Conservation (phyloP, 2,329 filamentous ascomycete genomes). For the Rugonectria rugulosa region DNA sequence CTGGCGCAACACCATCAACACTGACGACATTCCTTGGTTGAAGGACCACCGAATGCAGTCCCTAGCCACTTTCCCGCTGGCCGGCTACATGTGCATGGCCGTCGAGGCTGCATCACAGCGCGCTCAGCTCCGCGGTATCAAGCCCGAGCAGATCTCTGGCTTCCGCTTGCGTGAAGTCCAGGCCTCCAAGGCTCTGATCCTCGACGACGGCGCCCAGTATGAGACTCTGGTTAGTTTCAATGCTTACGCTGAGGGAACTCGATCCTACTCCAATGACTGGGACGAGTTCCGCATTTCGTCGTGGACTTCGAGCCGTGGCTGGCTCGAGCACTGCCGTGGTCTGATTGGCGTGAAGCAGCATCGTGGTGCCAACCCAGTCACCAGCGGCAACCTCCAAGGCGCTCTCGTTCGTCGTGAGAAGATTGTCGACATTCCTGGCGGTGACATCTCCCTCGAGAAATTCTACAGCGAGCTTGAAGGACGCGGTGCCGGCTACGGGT, state of each 20-base stretch:
- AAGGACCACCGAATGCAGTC: conserved; percentile 66
- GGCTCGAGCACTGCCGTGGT: conserved; percentile 67
- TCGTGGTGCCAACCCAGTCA: conserved; percentile 31
- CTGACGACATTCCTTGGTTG: conserved; percentile 63
- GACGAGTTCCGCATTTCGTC: conserved; percentile 65
- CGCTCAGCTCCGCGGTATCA: conserved; percentile 34
- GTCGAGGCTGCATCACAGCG: conserved; percentile 54
- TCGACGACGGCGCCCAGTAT: conserved; percentile 36
- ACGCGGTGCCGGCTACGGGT: conserved; percentile 38
- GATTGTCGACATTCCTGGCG: background rate
- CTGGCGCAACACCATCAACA: conserved; percentile 57
- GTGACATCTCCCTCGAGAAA: conserved; percentile 18
- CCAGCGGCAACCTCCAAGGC: conserved; percentile 14
- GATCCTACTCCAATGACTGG: conserved; percentile 53
- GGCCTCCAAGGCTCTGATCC: conserved; percentile 37
- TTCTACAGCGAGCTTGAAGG: conserved; percentile 40
- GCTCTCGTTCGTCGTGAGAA: conserved; percentile 21
- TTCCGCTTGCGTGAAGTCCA: conserved; percentile 35
- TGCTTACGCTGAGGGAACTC: conserved; percentile 39
- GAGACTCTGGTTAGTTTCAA: conserved; percentile 38
- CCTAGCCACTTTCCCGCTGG: conserved; percentile 62
- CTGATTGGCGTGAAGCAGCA: conserved; percentile 50
- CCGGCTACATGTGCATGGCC: conserved; percentile 61
- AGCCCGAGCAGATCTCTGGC: conserved; percentile 29
- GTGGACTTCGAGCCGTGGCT: conserved; percentile 58